Evolutionary conservation across 768 basidiomycete genomes (phyloP), one percentile per base, ranked within the genome.

Genomic region (Pisolithus tinctorius): DNA sequence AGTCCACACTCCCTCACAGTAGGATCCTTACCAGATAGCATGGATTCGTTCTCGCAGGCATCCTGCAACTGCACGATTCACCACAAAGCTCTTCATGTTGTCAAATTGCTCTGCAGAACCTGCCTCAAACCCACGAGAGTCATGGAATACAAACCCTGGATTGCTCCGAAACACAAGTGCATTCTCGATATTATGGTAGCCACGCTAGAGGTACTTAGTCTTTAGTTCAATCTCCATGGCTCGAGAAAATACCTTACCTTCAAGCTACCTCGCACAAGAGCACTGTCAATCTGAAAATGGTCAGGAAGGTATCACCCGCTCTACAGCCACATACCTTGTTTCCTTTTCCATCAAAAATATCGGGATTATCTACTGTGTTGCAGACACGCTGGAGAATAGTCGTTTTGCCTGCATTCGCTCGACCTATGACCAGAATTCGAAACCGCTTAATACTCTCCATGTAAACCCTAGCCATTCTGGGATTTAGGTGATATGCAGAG

Each of bases 341-440:
- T 11, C 64, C 63, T 0, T 46, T 7, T 4, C 48, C 17, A 55
- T 62, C 55, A n/a, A 54, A 58, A 37, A 72, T 62, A 10, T 50
- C 59, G 0, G 71, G 70, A 3, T 65, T 60, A 8, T 71, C 67
- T 1, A 53, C 62, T 6, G 68, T 64, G 48, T 67, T 63, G 55
- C 71, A 72, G 7, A 75, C 63, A 45, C 62, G 65, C 55, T 71
- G 62, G 16, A 73, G 59, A 20, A 74, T 58, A 0, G 73, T 74
- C 0, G 71, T 74, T 54, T 74, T 74, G 0, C 73, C 73, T 1
- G 71, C 64, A 47, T 73, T 72, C 2, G 69, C 67, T 47, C 67
- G 63, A 4, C 73, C 73, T n/a, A 74, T 69, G 14, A 73, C 57
- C 44, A 74, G 69, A 27, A 74, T 63, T 4, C 73, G 66, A 42